Evolutionary conservation across 345 rosid species (phyloP), one percentile per base, ranked within the genome.

Genomic region (Trapa bicornis): DNA sequence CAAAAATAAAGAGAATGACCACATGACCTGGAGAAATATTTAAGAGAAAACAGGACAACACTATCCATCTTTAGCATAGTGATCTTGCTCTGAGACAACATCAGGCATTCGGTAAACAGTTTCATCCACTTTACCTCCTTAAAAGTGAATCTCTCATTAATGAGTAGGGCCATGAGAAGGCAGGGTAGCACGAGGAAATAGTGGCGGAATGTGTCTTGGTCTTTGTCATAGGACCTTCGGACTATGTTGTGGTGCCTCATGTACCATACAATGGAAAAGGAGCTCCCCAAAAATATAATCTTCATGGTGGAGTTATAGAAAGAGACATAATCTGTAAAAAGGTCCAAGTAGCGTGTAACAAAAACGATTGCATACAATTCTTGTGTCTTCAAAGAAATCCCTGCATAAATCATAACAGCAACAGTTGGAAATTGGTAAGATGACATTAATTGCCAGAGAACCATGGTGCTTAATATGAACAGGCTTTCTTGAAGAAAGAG

Each of bases 361-460:
- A 92, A 92, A 61, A 92, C 92, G 54, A 87, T 12, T 17, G 80
- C 85, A 65, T 85, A 92, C 68, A 92, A 92, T 66, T 89, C 95
- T 79, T 86, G 95, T 9, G 96, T 89, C 95, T 87, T 92, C 76
- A 89, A 79, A 0, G 98, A 87, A 52, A 92, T 65, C 38, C 98
- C 96, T 89, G 83, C 74, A 70, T 16, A 37, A 43, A 9, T 12
- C 43, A 41, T 4, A 41, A 41, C 7, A 41, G 4, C 43, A 41
- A 41, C 4, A 41, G 43, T 41, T 41, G 29, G 29, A 41, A 41
- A 41, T 41, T 41, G 85, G n/a, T 50, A 50, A 13, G 56, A 50
- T 50, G 56, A 50, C 14, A 22, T 22, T 22, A 50, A 50, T 50
- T 13, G 56, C 16, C 56, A 16, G 29, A 56, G 36, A 16, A n/a